These are phyloP conservation scores for Capsella bursapastoris DNA, from an alignment of 345 rosid species.

Conservation along the genomic window DNA sequence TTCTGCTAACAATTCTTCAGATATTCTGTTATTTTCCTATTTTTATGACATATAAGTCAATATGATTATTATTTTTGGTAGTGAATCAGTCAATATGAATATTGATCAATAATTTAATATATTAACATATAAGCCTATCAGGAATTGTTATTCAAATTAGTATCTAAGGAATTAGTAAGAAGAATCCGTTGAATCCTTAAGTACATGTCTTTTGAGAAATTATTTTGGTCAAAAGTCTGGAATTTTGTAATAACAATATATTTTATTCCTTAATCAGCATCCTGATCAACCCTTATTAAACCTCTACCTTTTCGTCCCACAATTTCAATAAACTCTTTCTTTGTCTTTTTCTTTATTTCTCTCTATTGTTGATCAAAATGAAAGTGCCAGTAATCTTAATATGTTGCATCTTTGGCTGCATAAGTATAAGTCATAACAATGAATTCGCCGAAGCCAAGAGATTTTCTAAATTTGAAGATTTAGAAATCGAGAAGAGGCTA, in stretches of 20 bases:
- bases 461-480: neutral
- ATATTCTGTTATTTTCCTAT: too few species aligned
- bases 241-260: neutral
- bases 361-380: constrained; percentile 19
- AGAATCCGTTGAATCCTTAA: too few species aligned
- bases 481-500: constrained; percentile 10
- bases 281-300: neutral
- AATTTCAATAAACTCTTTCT: neutral
- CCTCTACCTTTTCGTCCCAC: neutral
- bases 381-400: constrained; percentile 8
- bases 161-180: too few species aligned
- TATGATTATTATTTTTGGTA: too few species aligned
- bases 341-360: neutral
- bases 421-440: constrained; percentile 12
- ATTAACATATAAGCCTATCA: too few species aligned
- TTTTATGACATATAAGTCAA: too few species aligned
- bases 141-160: too few species aligned
- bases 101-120: too few species aligned
- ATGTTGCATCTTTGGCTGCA: constrained; percentile 21
- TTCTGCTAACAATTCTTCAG: too few species aligned
- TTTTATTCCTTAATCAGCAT: constrained; percentile 7
- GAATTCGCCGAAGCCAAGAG: constrained; percentile 19
- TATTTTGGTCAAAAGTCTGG: neutral
- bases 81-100: too few species aligned
- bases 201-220: neutral